Evolutionary conservation across 768 basidiomycete species (phyloP).

Genomic region (Naematelia aurantialba): DNA sequence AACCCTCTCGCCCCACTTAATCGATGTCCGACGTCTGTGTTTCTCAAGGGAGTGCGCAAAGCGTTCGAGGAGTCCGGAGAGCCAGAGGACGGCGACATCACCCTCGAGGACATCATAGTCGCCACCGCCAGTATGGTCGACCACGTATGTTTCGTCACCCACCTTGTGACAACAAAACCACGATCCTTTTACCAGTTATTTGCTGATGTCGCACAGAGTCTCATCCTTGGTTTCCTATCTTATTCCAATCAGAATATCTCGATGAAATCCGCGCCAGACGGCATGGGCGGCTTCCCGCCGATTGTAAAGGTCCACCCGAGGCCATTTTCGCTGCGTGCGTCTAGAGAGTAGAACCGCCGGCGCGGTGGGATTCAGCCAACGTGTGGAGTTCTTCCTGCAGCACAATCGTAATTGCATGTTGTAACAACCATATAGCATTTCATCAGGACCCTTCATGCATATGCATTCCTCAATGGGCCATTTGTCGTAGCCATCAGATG

Average conservation of each 20-base stretch:
- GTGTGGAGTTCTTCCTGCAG: too few relatives aligned
- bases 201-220: slow-evolving; percentile 19
- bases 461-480: too few relatives aligned
- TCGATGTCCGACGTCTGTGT: slow-evolving; percentile 38
- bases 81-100: slow-evolving; percentile 35
- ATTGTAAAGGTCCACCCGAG: slow-evolving; percentile 29
- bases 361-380: too few relatives aligned
- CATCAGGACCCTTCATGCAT: too few relatives aligned
- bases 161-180: neutral
- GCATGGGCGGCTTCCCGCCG: slow-evolving; percentile 38
- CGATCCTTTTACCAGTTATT: neutral
- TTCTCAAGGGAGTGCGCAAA: slow-evolving; percentile 16
- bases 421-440: neutral
- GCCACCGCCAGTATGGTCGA: slow-evolving; percentile 42
- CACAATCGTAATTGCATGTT: neutral
- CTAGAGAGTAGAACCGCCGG: neutral
- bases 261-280: slow-evolving; percentile 35
- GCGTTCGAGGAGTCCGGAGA: slow-evolving; percentile 32
- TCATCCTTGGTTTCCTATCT: slow-evolving; percentile 31
- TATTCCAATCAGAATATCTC: slow-evolving; percentile 34
- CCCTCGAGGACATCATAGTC: slow-evolving; percentile 44
- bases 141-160: slow-evolving; percentile 33
- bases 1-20: slow-evolving; percentile 17
- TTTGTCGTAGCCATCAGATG: too few relatives aligned
- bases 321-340: neutral